Evolutionary conservation across 306 rosid species (phyloP).

Genomic region (Begonia loranthoides): DNA sequence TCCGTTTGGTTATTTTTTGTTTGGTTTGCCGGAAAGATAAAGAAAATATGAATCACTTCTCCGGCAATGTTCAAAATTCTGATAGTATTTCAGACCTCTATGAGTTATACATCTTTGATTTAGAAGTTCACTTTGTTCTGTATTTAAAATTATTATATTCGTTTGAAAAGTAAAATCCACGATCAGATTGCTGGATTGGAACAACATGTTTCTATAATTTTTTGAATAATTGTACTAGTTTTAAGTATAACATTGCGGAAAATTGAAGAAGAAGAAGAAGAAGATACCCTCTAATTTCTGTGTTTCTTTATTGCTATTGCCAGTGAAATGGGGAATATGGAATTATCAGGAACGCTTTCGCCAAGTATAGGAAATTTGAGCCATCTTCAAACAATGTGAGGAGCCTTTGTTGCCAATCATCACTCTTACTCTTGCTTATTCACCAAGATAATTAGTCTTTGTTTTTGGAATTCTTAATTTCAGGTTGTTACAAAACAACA

Average conservation of each 20-base stretch:
- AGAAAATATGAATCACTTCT: neutral
- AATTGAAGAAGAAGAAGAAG: neutral
- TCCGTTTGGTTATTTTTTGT: neutral
- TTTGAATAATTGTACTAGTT: too few relatives aligned
- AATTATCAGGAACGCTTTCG: conserved; percentile 68
- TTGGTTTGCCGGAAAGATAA: neutral
- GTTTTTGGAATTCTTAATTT: conserved; percentile 2
- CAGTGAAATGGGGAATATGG: conserved; percentile 71
- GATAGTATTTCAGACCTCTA: too few relatives aligned
- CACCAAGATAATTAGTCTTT: neutral
- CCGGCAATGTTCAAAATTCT: too few relatives aligned
- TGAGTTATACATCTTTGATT: too few relatives aligned
- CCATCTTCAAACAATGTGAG: conserved; percentile 61
- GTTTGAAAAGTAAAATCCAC: too few relatives aligned
- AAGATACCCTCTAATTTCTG: neutral
- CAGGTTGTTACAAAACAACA: conserved; percentile 84
- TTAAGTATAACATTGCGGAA: too few relatives aligned
- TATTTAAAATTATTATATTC: too few relatives aligned
- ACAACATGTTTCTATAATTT: too few relatives aligned
- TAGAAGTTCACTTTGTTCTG: too few relatives aligned
- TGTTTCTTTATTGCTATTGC: conserved; percentile 12
- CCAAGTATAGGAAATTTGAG: conserved; percentile 75
- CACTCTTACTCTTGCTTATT: neutral
- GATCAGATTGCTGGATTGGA: too few relatives aligned
- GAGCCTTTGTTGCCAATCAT: conserved; percentile 14